A percentile compares a stretch with the other conserved stretches of the same genome.
These are phyloP conservation scores for Tuber microsphaerosporum DNA, from an alignment of 495 filamentous ascomycete species.

Conservation along the genomic window DNA sequence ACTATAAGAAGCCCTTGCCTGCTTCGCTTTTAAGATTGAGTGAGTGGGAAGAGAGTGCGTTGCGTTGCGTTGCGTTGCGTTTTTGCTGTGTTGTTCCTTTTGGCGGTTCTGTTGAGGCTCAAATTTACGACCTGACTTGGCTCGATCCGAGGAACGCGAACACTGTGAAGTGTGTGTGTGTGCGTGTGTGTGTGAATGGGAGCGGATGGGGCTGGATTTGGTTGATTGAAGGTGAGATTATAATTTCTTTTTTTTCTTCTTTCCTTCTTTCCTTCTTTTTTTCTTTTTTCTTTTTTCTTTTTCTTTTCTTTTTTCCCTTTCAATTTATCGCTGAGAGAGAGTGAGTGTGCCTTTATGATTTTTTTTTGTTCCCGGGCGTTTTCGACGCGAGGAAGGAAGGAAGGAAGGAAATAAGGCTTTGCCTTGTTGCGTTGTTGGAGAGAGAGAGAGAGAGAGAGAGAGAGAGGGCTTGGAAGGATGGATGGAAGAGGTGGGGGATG, in stretches of 20 bases:
- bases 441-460: no score
- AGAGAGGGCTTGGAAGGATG: no score
- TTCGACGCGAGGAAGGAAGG: background rate
- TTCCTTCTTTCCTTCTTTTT: background rate
- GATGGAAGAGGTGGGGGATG: background rate
- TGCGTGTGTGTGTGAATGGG: background rate
- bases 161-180: background rate
- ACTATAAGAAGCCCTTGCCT: slow-evolving; percentile 1
- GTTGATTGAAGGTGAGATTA: background rate
- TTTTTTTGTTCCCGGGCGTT: background rate
- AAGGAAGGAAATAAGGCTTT: background rate
- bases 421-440: no score
- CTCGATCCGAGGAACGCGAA: background rate
- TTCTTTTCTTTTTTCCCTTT: background rate
- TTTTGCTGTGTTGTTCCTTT: background rate
- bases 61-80: background rate
- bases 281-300: background rate
- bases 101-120: background rate
- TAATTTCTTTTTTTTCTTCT: background rate
- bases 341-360: background rate
- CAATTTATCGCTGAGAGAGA: background rate
- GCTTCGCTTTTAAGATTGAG: background rate
- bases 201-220: background rate
- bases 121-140: background rate
- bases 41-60: background rate